Evolutionary conservation across 495 filamentous ascomycete species (phyloP), one percentile per base, ranked within the genome.

Genomic region (Daldinia childiae): DNA sequence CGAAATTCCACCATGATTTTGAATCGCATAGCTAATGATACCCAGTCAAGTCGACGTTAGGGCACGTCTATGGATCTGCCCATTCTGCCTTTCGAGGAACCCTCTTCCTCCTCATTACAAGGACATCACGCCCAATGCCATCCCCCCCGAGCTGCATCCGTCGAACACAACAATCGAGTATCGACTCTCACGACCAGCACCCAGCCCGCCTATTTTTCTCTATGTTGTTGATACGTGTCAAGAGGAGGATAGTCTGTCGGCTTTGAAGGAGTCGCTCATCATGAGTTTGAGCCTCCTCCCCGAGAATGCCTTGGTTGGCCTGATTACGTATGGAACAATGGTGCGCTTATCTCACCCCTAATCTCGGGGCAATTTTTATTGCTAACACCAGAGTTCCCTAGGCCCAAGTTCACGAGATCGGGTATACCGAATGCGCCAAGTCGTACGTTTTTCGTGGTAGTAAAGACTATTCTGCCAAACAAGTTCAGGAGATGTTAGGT

Each of bases 151-250:
- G 83, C 87, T 98, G 61, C 96, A 98, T 75, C 93, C 93, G 1
- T 85, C 85, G 73, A 98, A 94, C 82, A 97, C 96, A 6, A 98
- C 96, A 3, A 98, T 99, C 79, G 96, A 99, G 80, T 99, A 99
- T 82, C 89, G 91, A 78, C 89, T 99, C 64, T 91, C 95, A 21
- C 88, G 95, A 52, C 96, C 96, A 24, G 96, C 94, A 26, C 93
- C 94, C 41, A 92, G 94, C 61, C 92, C 96, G 11, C 96, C 96
- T 4, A 97, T 98, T 78, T 99, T 99, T 76, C 83, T 99, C 27
- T 99, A 95, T 79, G 94, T 98, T 43, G 95, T 99, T 64, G 96
- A 99, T 82, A 98, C 94, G 39, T 99, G 96, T 82, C 96, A 99
- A 79, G 96, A 98, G 80, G 94, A 98, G 76, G 96, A 99, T 79